A percentile compares a stretch with the other conserved stretches of the same genome.
Conservation (phyloP, 2,329 filamentous ascomycete genomes). For the Penicillium crustosum region DNA sequence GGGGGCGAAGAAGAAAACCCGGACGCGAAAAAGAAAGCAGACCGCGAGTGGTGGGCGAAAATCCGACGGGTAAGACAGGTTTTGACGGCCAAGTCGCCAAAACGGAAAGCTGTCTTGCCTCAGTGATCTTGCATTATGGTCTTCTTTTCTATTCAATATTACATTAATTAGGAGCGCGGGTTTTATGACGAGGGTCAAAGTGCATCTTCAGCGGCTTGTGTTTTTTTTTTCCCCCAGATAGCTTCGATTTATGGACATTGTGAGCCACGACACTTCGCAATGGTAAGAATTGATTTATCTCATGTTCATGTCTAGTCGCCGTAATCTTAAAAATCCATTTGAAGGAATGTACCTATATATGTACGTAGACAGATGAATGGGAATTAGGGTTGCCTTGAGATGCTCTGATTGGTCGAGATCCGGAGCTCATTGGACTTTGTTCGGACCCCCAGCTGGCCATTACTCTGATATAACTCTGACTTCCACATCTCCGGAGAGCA, state of each 20-base stretch:
- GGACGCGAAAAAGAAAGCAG: conserved; percentile 57
- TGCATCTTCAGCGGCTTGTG: conserved; percentile 5
- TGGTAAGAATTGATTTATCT: background rate
- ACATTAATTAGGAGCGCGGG: conserved; percentile 1
- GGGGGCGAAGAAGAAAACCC: conserved; percentile 40
- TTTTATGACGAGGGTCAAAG: conserved; percentile 1
- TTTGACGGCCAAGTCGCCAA: conserved; percentile 64
- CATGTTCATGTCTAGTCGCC: background rate
- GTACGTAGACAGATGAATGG: background rate
- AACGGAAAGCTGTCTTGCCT: conserved; percentile 41
- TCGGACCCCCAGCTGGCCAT: background rate
- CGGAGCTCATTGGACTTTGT: conserved; percentile 6
- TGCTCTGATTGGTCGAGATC: conserved; percentile 9
- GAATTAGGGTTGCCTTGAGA: conserved; percentile 4
- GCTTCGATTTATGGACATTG: background rate
- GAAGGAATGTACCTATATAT: background rate
- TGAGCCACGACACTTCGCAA: background rate
- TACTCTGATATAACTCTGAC: conserved; percentile 1
- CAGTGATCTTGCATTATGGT: conserved; percentile 4
- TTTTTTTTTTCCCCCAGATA: background rate
- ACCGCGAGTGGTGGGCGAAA: conserved; percentile 72
- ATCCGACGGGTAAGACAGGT: conserved; percentile 69
- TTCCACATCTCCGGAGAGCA: background rate
- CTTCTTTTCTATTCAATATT: background rate
- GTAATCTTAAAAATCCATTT: background rate